These are phyloP conservation scores for Pseudevernia furfuracea DNA, from an alignment of 495 filamentous ascomycete genomes.

Conservation along the genomic window DNA sequence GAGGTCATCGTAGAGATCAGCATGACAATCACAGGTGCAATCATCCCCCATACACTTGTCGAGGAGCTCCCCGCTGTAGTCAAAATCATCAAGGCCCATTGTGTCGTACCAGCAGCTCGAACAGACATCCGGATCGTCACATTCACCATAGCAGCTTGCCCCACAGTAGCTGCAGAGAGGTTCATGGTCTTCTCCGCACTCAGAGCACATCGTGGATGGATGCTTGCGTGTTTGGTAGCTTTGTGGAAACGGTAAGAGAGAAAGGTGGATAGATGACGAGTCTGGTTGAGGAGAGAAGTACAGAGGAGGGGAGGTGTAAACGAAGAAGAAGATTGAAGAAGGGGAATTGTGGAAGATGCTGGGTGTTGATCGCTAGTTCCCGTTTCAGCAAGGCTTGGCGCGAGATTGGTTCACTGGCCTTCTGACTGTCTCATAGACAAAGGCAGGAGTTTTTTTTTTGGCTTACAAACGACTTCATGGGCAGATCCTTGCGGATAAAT, in stretches of 20 bases:
- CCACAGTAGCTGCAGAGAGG: slow-evolving; percentile 16
- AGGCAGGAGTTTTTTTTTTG: background rate
- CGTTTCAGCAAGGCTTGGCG: background rate
- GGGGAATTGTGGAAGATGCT: background rate
- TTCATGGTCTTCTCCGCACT: slow-evolving; percentile 12
- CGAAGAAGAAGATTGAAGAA: background rate
- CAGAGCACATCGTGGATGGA: slow-evolving; percentile 16
- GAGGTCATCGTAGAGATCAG: background rate
- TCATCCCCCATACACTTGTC: background rate
- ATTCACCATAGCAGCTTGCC: slow-evolving; percentile 8
- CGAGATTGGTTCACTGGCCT: background rate
- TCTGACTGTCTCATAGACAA: background rate
- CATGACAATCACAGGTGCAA: slow-evolving; percentile 16
- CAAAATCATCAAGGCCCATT: background rate
- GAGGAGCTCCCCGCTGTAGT: background rate
- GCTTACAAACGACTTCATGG: background rate
- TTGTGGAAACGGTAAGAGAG: background rate
- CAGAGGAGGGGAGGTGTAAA: background rate
- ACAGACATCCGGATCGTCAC: slow-evolving; percentile 16
- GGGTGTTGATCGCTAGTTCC: slow-evolving; percentile 8
- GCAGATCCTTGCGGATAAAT: background rate
- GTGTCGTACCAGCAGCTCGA: slow-evolving; percentile 8
- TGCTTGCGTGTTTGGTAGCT: background rate
- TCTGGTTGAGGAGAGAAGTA: background rate
- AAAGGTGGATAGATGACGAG: background rate